These are phyloP conservation scores for Pichia pseudocactophila DNA, from an alignment of 805 yeast species.

Conservation along the genomic window DNA sequence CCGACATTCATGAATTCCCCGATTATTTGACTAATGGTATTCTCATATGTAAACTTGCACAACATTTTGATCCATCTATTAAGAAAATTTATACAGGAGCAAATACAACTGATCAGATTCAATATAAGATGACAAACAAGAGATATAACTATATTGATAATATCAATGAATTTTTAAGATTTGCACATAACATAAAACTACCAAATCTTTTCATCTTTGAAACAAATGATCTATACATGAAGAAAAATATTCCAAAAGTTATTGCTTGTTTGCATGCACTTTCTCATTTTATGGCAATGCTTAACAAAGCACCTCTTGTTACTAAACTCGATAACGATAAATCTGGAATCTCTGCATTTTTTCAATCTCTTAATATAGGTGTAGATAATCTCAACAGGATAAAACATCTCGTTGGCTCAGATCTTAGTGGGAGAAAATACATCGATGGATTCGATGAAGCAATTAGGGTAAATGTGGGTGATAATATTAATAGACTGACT, in stretches of 20 bases:
- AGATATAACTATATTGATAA: conserved; percentile 91
- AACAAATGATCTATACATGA: conserved; percentile 85
- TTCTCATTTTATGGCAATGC: conserved; percentile 58
- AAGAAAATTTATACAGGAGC: conserved; percentile 46
- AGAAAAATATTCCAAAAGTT: conserved; percentile 86
- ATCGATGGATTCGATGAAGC: conserved; percentile 24
- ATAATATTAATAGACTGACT: conserved; percentile 16
- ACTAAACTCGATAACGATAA: conserved; percentile 46
- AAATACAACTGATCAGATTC: conserved; percentile 10
- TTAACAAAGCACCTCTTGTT: conserved; percentile 51
- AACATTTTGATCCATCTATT: conserved; percentile 60
- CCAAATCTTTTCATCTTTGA: conserved; percentile 89
- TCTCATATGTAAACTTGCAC: conserved; percentile 68
- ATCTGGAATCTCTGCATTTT: not conserved
- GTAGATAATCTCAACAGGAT: conserved; percentile 67
- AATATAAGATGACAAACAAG: conserved; percentile 31
- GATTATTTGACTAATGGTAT: conserved; percentile 78
- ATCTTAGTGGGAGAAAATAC: conserved; percentile 36
- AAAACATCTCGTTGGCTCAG: conserved; percentile 47
- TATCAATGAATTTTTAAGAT: conserved; percentile 70
- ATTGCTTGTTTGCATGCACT: conserved; percentile 89
- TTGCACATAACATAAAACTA: conserved; percentile 59
- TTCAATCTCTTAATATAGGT: conserved; percentile 23
- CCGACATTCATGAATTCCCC: conserved; percentile 40
- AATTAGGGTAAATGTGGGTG: conserved; percentile 26